These are phyloP conservation scores for Lachnellula willkommii DNA, from an alignment of 2,329 filamentous ascomycete genomes.

Conservation along the genomic window DNA sequence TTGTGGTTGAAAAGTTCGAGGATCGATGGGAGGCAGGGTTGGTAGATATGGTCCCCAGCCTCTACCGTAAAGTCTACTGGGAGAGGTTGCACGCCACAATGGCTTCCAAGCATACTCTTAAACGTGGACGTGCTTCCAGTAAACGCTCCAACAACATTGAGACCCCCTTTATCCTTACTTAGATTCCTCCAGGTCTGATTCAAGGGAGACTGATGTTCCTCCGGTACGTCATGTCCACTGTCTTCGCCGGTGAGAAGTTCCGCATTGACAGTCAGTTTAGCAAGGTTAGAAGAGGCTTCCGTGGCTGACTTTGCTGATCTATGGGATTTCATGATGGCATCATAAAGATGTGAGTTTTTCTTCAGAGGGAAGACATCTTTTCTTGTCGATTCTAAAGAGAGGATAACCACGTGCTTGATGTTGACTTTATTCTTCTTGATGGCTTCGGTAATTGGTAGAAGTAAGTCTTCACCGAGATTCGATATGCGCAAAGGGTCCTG, in stretches of 20 bases:
- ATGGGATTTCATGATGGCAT: conserved; percentile 31
- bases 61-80: conserved; percentile 38
- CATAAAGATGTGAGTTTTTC: conserved; percentile 32
- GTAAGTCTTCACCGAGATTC: conserved; percentile 32
- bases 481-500: conserved; percentile 35
- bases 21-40: conserved; percentile 37
- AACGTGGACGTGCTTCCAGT: conserved; percentile 37
- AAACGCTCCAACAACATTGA: conserved; percentile 35
- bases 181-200: conserved; percentile 19
- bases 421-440: conserved; percentile 29
- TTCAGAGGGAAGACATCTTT: conserved; percentile 38
- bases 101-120: conserved; percentile 35
- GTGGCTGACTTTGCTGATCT: conserved; percentile 17
- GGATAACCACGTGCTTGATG: conserved; percentile 36
- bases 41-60: conserved; percentile 33
- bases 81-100: conserved; percentile 37
- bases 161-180: conserved; percentile 29
- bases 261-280: conserved; percentile 29
- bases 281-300: conserved; percentile 27
- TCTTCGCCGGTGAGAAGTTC: conserved; percentile 35
- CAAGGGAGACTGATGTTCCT: neutral
- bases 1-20: conserved; percentile 34
- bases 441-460: conserved; percentile 29
- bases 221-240: conserved; percentile 27
- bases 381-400: conserved; percentile 37